Percentiles rank a stretch among this genome's conserved stretches.
Evolutionary conservation across 108 stramenopile species (phyloP).

Genomic region (Skeletonema costatum): DNA sequence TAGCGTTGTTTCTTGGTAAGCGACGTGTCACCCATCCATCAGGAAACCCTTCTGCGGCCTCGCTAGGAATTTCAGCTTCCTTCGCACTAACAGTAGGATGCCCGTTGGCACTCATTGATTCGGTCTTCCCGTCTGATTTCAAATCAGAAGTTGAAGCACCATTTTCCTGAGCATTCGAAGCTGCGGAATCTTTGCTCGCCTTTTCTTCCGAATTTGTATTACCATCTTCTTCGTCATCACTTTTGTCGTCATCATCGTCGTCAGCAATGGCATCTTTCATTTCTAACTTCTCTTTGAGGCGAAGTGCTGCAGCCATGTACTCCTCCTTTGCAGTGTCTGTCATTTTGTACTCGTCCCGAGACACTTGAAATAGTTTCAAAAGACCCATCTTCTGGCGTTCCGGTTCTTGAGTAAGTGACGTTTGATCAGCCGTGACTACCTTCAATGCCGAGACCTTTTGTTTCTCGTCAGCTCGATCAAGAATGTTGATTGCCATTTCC

Average conservation of each 20-base stretch:
- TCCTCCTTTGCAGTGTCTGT: slow-evolving; percentile 61
- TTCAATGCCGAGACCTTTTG: slow-evolving; percentile 12
- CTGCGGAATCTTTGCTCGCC: not conserved
- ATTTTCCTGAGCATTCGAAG: slow-evolving; percentile 7
- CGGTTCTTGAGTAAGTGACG: slow-evolving; percentile 19
- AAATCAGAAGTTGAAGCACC: not conserved
- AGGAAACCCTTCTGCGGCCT: slow-evolving; percentile 26
- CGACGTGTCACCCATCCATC: slow-evolving; percentile 26
- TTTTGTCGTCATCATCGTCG: slow-evolving; percentile 78
- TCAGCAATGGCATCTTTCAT: slow-evolving; percentile 60
- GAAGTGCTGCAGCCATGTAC: slow-evolving; percentile 81
- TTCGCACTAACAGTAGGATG: slow-evolving; percentile 18
- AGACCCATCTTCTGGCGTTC: slow-evolving; percentile 60
- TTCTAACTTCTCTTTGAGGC: slow-evolving; percentile 78
- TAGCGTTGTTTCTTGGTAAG: slow-evolving; percentile 15
- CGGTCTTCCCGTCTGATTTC: not conserved
- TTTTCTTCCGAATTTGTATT: slow-evolving; percentile 12
- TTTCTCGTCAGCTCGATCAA: slow-evolving; percentile 58
- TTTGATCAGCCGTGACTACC: not conserved
- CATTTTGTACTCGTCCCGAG: slow-evolving; percentile 57
- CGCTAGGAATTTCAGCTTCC: slow-evolving; percentile 10
- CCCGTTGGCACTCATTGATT: slow-evolving; percentile 8
- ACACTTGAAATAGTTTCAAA: slow-evolving; percentile 47
- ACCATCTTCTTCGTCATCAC: slow-evolving; percentile 76
- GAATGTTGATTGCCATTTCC: slow-evolving; percentile 33